phyloP scores from a whole-genome alignment of 805 yeast species.

The Trichomonascus vanleenenianus region DNA sequence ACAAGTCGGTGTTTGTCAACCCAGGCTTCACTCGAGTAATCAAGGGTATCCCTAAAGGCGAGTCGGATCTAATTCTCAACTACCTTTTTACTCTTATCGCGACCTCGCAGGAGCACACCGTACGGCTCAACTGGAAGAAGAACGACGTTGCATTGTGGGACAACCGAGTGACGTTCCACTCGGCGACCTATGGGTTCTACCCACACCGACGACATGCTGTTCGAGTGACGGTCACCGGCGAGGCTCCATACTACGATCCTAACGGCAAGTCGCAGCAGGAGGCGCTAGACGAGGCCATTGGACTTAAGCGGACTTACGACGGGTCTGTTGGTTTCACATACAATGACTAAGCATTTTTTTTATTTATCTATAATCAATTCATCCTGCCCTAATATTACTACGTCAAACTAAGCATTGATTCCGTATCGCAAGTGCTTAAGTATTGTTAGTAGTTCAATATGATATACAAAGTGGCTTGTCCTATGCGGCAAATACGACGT shows the following conservation, averaged over 20 bases:
- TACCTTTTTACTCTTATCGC: slow-evolving; percentile 48
- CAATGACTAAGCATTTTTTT: slow-evolving; percentile 21
- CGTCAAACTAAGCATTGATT: too few species aligned
- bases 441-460: too few species aligned
- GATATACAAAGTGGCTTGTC: too few species aligned
- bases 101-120: slow-evolving; percentile 51
- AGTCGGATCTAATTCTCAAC: slow-evolving; percentile 49
- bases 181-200: slow-evolving; percentile 68
- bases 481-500: too few species aligned
- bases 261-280: slow-evolving; percentile 22
- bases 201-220: slow-evolving; percentile 64
- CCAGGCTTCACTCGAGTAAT: slow-evolving; percentile 55
- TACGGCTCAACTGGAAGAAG: slow-evolving; percentile 65
- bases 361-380: too few species aligned
- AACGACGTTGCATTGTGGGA: slow-evolving; percentile 70
- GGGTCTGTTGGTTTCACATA: slow-evolving; percentile 25
- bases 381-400: too few species aligned
- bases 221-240: slow-evolving; percentile 69
- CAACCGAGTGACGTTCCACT: slow-evolving; percentile 60
- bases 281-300: slow-evolving; percentile 20
- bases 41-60: slow-evolving; percentile 61
- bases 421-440: too few species aligned
- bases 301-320: slow-evolving; percentile 21
- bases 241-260: slow-evolving; percentile 42
- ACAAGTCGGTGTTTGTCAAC: slow-evolving; percentile 53